Evolutionary conservation across 139 green algal species (phyloP).

Genomic region (Haematococcus lacustris): DNA sequence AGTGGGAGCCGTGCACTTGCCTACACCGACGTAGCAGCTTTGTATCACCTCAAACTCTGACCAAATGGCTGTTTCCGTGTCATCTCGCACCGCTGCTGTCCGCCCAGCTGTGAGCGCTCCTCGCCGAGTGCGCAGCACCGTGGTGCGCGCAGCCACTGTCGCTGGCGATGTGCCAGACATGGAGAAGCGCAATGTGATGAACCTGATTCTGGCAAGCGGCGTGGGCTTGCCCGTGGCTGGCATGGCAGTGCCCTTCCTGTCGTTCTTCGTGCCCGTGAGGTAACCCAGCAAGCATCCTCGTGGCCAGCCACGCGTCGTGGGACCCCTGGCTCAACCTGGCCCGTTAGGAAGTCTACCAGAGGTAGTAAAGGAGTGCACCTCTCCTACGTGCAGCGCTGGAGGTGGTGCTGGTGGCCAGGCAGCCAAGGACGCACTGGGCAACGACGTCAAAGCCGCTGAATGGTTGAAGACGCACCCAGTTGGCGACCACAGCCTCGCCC

Average conservation of each 20-base stretch:
- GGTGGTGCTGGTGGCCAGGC: constrained; percentile 62
- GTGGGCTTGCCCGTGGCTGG: constrained; percentile 49
- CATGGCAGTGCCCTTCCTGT: constrained; percentile 55
- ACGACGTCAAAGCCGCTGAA: constrained; percentile 70
- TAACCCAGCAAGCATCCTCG: constrained; percentile 15
- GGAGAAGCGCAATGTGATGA: constrained; percentile 86
- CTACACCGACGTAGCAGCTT: too few relatives aligned
- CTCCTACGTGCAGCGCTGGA: constrained; percentile 50
- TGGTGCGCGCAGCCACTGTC: constrained; percentile 15
- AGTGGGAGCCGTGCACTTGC: too few relatives aligned
- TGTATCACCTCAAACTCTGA: too few relatives aligned
- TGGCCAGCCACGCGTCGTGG: too few relatives aligned
- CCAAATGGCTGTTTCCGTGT: too few relatives aligned
- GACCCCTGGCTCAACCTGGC: too few relatives aligned
- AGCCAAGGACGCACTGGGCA: constrained; percentile 95
- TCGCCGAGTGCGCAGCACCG: not conserved
- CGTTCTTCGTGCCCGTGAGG: constrained; percentile 77
- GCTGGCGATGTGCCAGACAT: constrained; percentile 37
- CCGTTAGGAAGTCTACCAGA: not conserved
- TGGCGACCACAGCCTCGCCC: constrained; percentile 76
- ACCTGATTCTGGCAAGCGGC: constrained; percentile 56
- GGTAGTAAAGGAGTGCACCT: too few relatives aligned
- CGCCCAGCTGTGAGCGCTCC: not conserved
- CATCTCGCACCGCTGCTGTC: too few relatives aligned
- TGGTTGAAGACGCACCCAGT: constrained; percentile 86